Evolutionary conservation across 2,329 filamentous ascomycete genomes (phyloP), one percentile per base, ranked within the genome.

Genomic region (Aspergillus sp.): DNA sequence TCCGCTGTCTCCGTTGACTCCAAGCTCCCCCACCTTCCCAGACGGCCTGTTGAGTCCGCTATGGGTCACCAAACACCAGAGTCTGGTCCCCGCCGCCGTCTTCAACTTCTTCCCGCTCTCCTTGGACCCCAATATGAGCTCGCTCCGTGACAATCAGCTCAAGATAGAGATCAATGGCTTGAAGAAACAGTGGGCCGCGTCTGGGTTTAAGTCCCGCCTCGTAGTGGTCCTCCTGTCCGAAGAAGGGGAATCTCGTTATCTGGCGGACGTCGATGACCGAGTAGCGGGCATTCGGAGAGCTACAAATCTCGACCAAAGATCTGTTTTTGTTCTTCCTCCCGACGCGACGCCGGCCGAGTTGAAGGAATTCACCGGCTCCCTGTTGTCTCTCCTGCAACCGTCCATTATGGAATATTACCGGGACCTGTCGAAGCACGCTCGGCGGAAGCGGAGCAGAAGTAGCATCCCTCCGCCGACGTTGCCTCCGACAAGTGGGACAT

Each of bases 11-110:
- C 91, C 89, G 1, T 69, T 96, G 17, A 91, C 83, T 24, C 86
- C 88, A 3, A 73, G 72, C 5, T 94, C 89, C 5, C 69, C 77
- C 2, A 71, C 93, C 2, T 96, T 91, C 53, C 88, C 89, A 5
- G 91, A 96, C 61, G 91, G 89, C 4, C 67, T 95, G 37, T 77
- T 95, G 55, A 78, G 86, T 39, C 72, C 80, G 13, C 63, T 75
- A 39, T 98, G 89, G 89, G 69, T 93, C 34, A 74, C 75, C 38
- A 98, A 96, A 57, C 89, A 96, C 55, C 88, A 94, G 52, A 69
- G 82, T 32, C 68, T 86, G 12, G 71, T 96, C 14, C 89, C 89
- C 2, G 82, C 85, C 40, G 72, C 85, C 15, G 80, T 85, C 45
- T 59, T 93, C 19, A 82, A 80, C 43, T 91, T 93, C 61, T 93